Percentiles rank a stretch among this genome's conserved stretches.
Evolutionary conservation across 768 basidiomycete genomes (phyloP).

Genomic region (Russula compacta): DNA sequence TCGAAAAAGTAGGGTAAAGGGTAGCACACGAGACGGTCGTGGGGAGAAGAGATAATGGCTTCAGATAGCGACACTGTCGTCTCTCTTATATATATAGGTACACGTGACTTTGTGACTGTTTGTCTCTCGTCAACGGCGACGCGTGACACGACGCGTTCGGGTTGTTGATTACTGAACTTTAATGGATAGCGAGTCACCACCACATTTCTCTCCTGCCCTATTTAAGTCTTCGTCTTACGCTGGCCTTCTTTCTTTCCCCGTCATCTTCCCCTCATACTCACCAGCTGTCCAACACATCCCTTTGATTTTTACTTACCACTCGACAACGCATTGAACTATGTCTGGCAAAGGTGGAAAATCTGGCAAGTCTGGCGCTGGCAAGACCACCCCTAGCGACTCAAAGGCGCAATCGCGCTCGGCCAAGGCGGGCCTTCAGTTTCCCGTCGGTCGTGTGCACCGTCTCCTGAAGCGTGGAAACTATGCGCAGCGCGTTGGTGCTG

Average conservation of each 20-base stretch:
- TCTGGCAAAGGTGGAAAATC: conserved; percentile 47
- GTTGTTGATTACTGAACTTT: conserved; percentile 33
- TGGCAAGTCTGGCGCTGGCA: conserved; percentile 31
- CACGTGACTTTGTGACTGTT: conserved; percentile 23
- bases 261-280: background rate
- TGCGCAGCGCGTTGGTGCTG: conserved; percentile 78
- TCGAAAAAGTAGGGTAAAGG: conserved; percentile 8
- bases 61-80: conserved; percentile 1
- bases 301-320: background rate
- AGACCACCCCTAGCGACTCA: conserved; percentile 31
- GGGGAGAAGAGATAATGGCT: conserved; percentile 1
- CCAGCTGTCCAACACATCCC: background rate
- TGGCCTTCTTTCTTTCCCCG: background rate
- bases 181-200: conserved; percentile 17
- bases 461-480: conserved; percentile 81
- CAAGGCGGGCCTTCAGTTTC: conserved; percentile 75
- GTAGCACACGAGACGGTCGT: conserved; percentile 4
- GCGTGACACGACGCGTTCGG: conserved; percentile 26
- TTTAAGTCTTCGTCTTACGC: conserved; percentile 22
- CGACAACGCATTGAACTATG: conserved; percentile 35
- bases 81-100: conserved; percentile 15
- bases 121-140: conserved; percentile 16
- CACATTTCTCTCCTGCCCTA: conserved; percentile 20
- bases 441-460: conserved; percentile 91
- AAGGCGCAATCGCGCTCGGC: conserved; percentile 65